Base-by-base conservation (phyloP, 139 green algal genomes). In the Chlamydomonas sphaeroides region DNA sequence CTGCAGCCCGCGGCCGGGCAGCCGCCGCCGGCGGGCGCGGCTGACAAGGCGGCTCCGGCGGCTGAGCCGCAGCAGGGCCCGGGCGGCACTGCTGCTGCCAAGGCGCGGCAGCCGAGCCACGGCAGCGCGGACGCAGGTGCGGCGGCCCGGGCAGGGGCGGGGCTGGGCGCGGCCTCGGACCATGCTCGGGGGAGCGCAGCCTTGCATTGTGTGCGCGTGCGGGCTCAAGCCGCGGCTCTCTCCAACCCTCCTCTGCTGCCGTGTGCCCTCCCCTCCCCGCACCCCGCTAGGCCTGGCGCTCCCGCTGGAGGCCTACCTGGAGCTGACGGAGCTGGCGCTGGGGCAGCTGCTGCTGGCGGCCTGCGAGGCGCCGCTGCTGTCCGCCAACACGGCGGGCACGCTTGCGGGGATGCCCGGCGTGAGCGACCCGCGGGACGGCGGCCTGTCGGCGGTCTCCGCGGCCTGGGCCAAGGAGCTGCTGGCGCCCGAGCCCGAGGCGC, bases 281-380 rank as follows among this genome's bases (percentile, higher is more conserved):
- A 20, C 38, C 0, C 25, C 66, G n/a, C 26, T 10, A 62, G 45
- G 45, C 28, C 76, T 68, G 51, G 7, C 71, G 39, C 76, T 83
- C 41, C 76, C 76, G 32, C 42, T 73, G 63, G 76, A 83, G 48
- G 62, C 62, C 25, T 83, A 83, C 65, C 6, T 65, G 18, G 76
- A 83, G 76, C 32, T 83, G 45, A 3, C 11, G 23, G 76, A 83
- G 76, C 25, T 73, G 45, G 28, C 32, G 33, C 15, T 73, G 63
- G 76, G 76, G 15, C 76, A 83, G 25, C 62, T 83, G 42, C 23
- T 65, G 63, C n/a, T 83, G 32, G 76, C 33, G 17, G 33, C 76
- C 20, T 74, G 76, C 65, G 63, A 73, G 35, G 74, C 8, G 15
- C 62, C 76, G 39, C 57, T 74, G 56, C 76, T 83, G 20, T 14